phyloP scores from a whole-genome alignment of 2,329 filamentous ascomycete genomes.

The Capronia americana region DNA sequence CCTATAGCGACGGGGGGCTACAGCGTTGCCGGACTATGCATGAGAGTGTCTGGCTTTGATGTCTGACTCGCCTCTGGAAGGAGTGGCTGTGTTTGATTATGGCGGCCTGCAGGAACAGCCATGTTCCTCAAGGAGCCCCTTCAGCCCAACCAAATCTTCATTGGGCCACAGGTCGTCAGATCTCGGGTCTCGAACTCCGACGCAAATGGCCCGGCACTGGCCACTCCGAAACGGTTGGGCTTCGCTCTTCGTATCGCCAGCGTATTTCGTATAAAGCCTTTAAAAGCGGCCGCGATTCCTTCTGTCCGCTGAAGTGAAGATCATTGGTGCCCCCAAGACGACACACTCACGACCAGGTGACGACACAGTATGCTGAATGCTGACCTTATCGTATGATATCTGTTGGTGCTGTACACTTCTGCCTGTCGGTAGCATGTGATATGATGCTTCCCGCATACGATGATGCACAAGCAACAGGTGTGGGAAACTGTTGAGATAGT shows the following conservation, averaged over 20 bases:
- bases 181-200: slow-evolving; percentile 16
- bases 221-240: slow-evolving; percentile 16
- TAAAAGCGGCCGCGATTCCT: not conserved
- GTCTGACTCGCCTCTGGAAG: not conserved
- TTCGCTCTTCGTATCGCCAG: slow-evolving; percentile 7
- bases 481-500: not conserved
- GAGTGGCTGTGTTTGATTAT: not conserved
- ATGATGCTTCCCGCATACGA: not conserved
- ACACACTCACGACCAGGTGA: no score
- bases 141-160: slow-evolving; percentile 16
- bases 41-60: not conserved
- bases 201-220: not conserved
- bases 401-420: not conserved
- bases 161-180: slow-evolving; percentile 5
- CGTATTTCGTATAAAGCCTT: slow-evolving; percentile 1
- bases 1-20: not conserved
- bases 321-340: slow-evolving; percentile 8
- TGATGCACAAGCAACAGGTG: not conserved
- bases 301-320: not conserved
- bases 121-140: not conserved
- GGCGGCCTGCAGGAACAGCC: not conserved
- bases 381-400: slow-evolving; percentile 14
- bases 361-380: slow-evolving; percentile 1
- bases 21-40: not conserved
- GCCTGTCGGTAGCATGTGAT: not conserved